Conservation (phyloP, 305 asterid genomes). For the Rubia tinctorum region DNA sequence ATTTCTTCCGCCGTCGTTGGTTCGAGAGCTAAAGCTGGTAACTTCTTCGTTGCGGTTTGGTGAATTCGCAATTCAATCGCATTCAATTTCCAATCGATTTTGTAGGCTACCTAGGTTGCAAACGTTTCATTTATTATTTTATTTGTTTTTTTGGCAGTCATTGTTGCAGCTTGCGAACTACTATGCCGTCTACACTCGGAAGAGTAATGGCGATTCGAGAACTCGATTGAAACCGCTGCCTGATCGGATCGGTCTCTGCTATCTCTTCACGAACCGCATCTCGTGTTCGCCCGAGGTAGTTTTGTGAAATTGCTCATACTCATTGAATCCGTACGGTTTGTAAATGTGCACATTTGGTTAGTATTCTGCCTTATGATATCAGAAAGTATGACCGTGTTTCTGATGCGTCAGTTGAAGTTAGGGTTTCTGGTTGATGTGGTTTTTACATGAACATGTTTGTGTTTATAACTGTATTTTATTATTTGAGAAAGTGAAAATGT, state of each 20-base stretch:
- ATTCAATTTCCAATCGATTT: not conserved
- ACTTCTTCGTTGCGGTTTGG: not conserved
- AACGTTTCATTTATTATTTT: not conserved
- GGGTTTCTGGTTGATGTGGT: not conserved
- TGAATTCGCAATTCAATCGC: not conserved
- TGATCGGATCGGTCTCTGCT: constrained; percentile 84
- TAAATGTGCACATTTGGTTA: not conserved
- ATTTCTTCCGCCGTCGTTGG: constrained; percentile 59
- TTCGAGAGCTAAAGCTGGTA: constrained; percentile 88
- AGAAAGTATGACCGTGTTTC: not conserved
- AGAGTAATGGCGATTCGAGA: constrained; percentile 17
- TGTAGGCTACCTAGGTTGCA: not conserved
- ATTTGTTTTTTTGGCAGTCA: constrained; percentile 37
- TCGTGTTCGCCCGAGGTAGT: constrained; percentile 62
- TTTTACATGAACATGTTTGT: not conserved
- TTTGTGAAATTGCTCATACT: not conserved
- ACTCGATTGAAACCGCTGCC: constrained; percentile 43
- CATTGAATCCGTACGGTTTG: not conserved
- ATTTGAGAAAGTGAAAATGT: not conserved
- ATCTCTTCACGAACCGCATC: constrained; percentile 46
- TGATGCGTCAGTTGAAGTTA: constrained; percentile 1
- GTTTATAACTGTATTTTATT: not conserved
- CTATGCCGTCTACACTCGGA: constrained; percentile 54
- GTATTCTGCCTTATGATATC: not conserved
- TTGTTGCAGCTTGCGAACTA: constrained; percentile 83